Conservation (phyloP, 345 rosid species). For the Hibiscus tridactylites region DNA sequence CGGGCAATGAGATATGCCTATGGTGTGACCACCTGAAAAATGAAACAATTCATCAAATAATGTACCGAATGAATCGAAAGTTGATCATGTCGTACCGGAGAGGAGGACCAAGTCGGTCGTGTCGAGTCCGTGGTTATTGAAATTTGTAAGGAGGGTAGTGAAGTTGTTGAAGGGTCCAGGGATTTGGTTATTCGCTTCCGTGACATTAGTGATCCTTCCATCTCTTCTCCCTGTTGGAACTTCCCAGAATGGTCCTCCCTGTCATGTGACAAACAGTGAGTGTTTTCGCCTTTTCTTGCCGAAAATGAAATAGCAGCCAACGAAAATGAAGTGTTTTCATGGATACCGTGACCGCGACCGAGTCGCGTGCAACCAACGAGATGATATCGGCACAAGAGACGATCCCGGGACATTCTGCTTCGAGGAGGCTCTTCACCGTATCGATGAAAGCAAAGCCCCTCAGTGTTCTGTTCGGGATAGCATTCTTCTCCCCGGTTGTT, state of each 20-base stretch:
- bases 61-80: neutral
- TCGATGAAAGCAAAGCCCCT: neutral
- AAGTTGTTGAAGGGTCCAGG: neutral
- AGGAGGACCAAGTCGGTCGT: neutral
- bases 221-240: neutral
- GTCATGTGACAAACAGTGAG: neutral
- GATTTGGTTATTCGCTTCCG: neutral
- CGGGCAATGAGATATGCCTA: conserved; percentile 64
- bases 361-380: neutral
- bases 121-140: neutral
- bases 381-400: neutral
- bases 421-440: neutral
- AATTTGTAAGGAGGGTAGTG: neutral
- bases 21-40: conserved; percentile 68
- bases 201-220: neutral
- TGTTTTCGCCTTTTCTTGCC: too few species aligned
- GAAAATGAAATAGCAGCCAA: neutral
- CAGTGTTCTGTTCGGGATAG: neutral
- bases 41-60: neutral
- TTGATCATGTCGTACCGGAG: neutral
- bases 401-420: neutral
- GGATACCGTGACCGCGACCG: neutral
- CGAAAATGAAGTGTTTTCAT: too few species aligned
- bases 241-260: neutral
- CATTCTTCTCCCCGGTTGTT: neutral